Evolutionary conservation across 371 early-diverging fungal species (phyloP), one percentile per base, ranked within the genome.

Genomic region (Umbelopsis sp.): DNA sequence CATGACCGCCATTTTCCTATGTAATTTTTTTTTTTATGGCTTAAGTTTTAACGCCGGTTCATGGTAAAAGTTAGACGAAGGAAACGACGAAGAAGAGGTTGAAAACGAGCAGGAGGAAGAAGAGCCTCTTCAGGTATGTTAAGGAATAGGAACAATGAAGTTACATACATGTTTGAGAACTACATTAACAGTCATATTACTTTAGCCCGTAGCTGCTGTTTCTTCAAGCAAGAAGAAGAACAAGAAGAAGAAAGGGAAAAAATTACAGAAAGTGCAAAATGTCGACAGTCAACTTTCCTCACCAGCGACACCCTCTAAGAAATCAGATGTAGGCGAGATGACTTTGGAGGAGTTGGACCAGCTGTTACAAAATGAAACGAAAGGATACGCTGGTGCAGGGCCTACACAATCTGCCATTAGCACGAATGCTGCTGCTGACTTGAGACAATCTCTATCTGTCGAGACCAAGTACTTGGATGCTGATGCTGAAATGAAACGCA

Each of bases 401-500:
- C 11, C 65, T 62, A 2, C 65, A 52, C 29, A 69, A 57, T 18
- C 53, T 66, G 68, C 77, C 65, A 24, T 46, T 29, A 62, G 48
- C 7, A 44, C 44, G 11, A 67, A 29, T 10, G 20, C 71, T 70
- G 63, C 74, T 50, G 77, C 80, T 32, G 67, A 68, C 63, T 72
- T 73, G 35, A 79, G 75, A 57, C 80, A 84, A 52, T 77, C 92
- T 63, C 69, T 94, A 32, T 76, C 79, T 3, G 83, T 90, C 62
- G 92, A 95, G 24, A 71, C 87, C 32, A 85, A 88, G 44, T 79
- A 79, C 69, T 76, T 96, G 65, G 94, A 96, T 74, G 89, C 95
- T 14, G 93, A 93, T 69, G 91, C 91, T 18, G 97, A 97, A 75
- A 94, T 95, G 86, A 89, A 90, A 35, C 86, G 92, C 20, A 83